These are phyloP conservation scores for Rhododendron williamsianum DNA, from an alignment of 148 eudicot species.

Conservation along the genomic window DNA sequence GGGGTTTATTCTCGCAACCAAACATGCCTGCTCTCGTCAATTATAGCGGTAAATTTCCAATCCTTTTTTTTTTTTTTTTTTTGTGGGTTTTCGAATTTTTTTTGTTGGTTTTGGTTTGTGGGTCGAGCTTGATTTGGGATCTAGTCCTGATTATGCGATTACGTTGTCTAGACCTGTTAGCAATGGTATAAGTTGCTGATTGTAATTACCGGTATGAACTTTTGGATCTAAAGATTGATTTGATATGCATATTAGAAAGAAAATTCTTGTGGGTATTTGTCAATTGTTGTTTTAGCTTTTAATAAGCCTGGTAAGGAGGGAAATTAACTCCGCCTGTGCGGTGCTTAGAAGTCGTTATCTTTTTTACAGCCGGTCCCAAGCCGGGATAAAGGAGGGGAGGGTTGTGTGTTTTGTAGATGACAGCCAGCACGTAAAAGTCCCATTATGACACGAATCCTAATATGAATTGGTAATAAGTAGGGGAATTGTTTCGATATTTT, in stretches of 20 bases:
- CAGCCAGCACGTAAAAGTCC: background rate
- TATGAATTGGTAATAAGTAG: background rate
- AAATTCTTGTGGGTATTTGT: background rate
- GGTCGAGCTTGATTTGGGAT: background rate
- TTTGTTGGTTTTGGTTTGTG: background rate
- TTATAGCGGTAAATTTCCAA: conserved; percentile 57
- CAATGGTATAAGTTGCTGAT: background rate
- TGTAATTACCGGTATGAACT: background rate
- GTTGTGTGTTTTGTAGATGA: background rate
- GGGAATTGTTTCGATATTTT: background rate
- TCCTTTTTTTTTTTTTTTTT: background rate
- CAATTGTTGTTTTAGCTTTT: background rate
- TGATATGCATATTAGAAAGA: background rate
- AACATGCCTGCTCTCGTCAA: conserved; percentile 75
- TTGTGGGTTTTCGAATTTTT: background rate
- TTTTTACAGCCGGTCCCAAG: background rate
- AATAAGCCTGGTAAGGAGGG: background rate
- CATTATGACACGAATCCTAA: background rate
- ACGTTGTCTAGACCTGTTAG: background rate
- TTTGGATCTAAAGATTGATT: background rate
- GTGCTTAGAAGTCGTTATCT: background rate
- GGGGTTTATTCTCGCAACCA: conserved; percentile 15
- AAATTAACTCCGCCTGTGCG: background rate
- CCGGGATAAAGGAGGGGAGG: background rate
- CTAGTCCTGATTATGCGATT: background rate